These are phyloP conservation scores for Penicillium janthinellum DNA, from an alignment of 2,329 filamentous ascomycete species.

Conservation along the genomic window DNA sequence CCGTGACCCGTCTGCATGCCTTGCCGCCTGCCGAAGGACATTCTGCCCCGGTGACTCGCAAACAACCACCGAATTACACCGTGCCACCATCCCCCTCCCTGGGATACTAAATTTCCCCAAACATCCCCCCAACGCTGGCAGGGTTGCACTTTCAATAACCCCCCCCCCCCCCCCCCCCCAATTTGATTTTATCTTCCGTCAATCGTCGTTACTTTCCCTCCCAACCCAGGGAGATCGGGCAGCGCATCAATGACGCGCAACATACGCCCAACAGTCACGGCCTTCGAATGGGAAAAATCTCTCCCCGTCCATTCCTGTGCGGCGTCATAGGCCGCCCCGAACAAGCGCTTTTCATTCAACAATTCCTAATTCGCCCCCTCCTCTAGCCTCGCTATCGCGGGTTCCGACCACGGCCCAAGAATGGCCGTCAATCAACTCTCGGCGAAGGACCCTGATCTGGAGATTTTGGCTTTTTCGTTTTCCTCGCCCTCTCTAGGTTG, in stretches of 20 bases:
- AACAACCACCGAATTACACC: too few relatives aligned
- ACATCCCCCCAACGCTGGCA: too few relatives aligned
- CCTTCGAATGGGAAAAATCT: conserved; percentile 5
- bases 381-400: conserved; percentile 13
- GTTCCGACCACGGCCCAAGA: not conserved
- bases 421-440: not conserved
- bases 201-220: not conserved
- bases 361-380: conserved; percentile 19
- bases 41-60: too few relatives aligned
- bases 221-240: conserved; percentile 17
- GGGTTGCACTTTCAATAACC: too few relatives aligned
- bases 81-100: too few relatives aligned
- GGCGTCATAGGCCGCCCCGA: conserved; percentile 16
- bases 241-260: conserved; percentile 25
- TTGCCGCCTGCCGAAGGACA: too few relatives aligned
- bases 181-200: not conserved
- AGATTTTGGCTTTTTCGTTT: not conserved
- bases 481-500: not conserved
- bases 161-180: not conserved
- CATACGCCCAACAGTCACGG: conserved; percentile 2
- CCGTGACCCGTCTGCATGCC: too few relatives aligned
- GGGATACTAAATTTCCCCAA: too few relatives aligned
- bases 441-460: not conserved
- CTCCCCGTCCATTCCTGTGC: conserved; percentile 2
- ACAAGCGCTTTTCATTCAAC: conserved; percentile 12